Base-by-base conservation (phyloP, 345 rosid species). In the Ceriops decandra region DNA sequence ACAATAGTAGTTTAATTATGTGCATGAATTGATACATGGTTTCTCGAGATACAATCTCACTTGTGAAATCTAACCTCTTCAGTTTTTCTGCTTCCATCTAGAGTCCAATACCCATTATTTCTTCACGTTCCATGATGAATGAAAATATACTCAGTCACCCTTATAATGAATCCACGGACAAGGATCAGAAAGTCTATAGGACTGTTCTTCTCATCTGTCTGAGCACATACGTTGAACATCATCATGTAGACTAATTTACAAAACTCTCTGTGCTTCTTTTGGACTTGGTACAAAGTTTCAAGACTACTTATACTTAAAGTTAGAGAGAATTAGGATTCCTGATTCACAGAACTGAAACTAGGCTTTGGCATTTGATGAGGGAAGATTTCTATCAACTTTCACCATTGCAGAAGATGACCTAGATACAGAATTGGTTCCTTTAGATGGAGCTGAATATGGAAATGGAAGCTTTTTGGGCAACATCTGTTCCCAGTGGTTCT, bases 381-480 rank as follows among this genome's bases (percentile, higher is more conserved):
- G 80, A 33, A 27, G 82, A n/a, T 10, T 62, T 52, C 64, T 75
- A 72, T 82, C 76, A 0, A 76, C 57, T 71, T 74, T 78, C 24
- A 74, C 52, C 24, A 80, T 70, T 11, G 80, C 62, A 2, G 88
- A 76, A 66, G 84, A 76, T 0, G 88, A 87, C 62, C 69, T 78
- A 38, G 76, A 66, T 38, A 88, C 60, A 10, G 89, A 84, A 71
- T 93, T 89, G 57, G 98, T 93, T 59, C 97, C 96, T 75, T 79
- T 89, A 2, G 98, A 93, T 51, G 98, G 98, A 72, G 97, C 70
- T 27, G 98, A 93, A 46, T 84, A 77, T 69, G 90, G 90, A 59
- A 82, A 16, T 0, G 95, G 96, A 20, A 89, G 79, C 83, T 88
- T 91, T 84, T 88, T 93, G 35, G 98, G 97, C 71, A 93, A 72